Evolutionary conservation across 2,329 filamentous ascomycete species (phyloP), one percentile per base, ranked within the genome.

Genomic region (Alternaria viburni): DNA sequence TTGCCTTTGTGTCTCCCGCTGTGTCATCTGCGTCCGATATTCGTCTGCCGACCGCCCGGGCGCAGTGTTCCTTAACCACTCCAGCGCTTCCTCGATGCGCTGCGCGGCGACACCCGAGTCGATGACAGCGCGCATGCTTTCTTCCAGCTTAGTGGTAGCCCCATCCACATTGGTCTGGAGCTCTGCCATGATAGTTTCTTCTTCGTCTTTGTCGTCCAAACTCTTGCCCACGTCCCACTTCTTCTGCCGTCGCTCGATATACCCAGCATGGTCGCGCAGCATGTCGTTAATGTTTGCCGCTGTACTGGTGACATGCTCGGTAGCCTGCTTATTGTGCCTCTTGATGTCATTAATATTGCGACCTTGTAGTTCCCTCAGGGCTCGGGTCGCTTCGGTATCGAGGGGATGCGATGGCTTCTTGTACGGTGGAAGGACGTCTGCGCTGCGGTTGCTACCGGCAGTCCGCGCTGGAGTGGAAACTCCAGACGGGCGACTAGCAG

Each of bases 281-380:
- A 82, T 82, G 61, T 90, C 88, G 60, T 89, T 89, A 41, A 87
- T 81, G n/a, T 84, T 82, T 3, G 80, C 84, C 0, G 85, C 87
- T 2, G 81, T 79, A 6, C 82, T 77, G 2, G 81, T 83, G 6
- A 91, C 74, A n/a, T 80, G 77, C 1, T 79, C 72, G 2, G 81
- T 79, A 0, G 86, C 85, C 26, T 81, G 74, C 21, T 80, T 76
- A 23, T 88, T 76, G 46, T 87, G 83, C 2, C 80, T 80, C 44
- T 84, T 83, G 1, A 89, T 77, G 17, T 81, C 79, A 1, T 74
- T 69, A 9, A 85, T 73, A 17, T 81, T 77, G 10, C 81, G 76
- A 17, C 81, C 74, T 7, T 82, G 73, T 5, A 90, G 75, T 0
- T 76, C 65, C 3, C 81, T 75, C 5, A 90, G 79, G 2, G 81